A percentile compares a stretch with the other conserved stretches of the same genome.
phyloP scores from a whole-genome alignment of 2,329 filamentous ascomycete species.

The Dactylellina drechsleri region DNA sequence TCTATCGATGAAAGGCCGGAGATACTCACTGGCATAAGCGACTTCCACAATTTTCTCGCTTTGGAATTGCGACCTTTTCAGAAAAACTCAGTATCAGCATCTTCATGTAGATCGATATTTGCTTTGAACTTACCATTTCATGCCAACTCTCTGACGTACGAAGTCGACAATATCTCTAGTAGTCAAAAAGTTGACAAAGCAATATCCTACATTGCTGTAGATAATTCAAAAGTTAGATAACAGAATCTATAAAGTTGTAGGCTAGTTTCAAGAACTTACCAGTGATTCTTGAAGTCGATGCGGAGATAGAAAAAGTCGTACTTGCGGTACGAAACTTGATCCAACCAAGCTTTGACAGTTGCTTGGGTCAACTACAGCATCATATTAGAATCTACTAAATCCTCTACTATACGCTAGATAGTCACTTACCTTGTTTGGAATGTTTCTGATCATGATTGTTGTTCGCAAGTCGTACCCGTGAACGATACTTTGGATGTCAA shows the following conservation, averaged over 20 bases:
- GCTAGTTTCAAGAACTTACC: slow-evolving; percentile 10
- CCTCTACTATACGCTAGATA: slow-evolving; percentile 56
- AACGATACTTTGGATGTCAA: slow-evolving; percentile 29
- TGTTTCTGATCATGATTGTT: slow-evolving; percentile 84
- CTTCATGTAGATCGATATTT: too few relatives aligned
- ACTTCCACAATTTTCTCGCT: slow-evolving; percentile 87
- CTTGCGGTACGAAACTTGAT: slow-evolving; percentile 79
- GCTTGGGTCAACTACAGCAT: slow-evolving; percentile 19
- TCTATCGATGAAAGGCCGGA: background rate
- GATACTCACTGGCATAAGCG: slow-evolving; percentile 86
- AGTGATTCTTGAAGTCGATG: slow-evolving; percentile 65
- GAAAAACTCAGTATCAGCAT: slow-evolving; percentile 28
- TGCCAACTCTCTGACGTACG: slow-evolving; percentile 19
- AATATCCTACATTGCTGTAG: slow-evolving; percentile 81
- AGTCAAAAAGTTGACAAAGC: slow-evolving; percentile 89
- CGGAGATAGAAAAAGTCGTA: slow-evolving; percentile 96
- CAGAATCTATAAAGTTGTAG: background rate
- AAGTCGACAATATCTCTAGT: slow-evolving; percentile 27
- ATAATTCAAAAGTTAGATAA: slow-evolving; percentile 60
- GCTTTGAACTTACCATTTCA: slow-evolving; percentile 17
- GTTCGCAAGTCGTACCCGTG: slow-evolving; percentile 31
- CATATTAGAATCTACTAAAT: slow-evolving; percentile 61
- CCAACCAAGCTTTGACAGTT: slow-evolving; percentile 60
- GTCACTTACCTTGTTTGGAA: slow-evolving; percentile 82
- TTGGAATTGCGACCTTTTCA: slow-evolving; percentile 78